Evolutionary conservation across 2,329 filamentous ascomycete genomes (phyloP).

Genomic region (Zymoseptoria ardabiliae): DNA sequence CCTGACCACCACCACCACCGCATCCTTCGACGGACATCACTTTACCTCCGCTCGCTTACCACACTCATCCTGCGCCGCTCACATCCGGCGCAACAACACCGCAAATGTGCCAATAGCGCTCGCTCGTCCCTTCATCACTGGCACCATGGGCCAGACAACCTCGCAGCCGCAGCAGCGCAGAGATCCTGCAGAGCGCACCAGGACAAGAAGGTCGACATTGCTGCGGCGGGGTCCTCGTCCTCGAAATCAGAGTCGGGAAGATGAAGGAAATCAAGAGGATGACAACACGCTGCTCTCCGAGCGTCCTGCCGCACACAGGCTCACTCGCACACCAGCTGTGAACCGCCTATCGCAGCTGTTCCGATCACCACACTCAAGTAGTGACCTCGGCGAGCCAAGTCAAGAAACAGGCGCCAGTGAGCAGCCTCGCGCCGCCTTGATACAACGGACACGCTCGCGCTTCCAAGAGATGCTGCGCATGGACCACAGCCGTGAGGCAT

Average conservation of each 20-base stretch:
- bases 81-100: not conserved
- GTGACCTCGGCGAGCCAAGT: not conserved
- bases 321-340: not conserved
- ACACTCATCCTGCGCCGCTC: not conserved
- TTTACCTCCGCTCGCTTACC: not conserved
- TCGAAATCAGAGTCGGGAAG: not conserved
- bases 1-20: not conserved
- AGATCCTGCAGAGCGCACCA: not conserved
- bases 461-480: constrained; percentile 17
- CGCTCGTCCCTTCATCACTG: not conserved
- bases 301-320: not conserved
- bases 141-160: constrained; percentile 27
- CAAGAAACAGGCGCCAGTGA: not conserved
- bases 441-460: constrained; percentile 19
- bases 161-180: constrained; percentile 21
- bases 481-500: constrained; percentile 9
- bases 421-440: constrained; percentile 8
- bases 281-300: not conserved
- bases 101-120: constrained; percentile 7
- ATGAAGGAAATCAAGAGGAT: not conserved
- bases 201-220: not conserved
- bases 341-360: constrained; percentile 11
- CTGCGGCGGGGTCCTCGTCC: not conserved
- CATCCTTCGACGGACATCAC: no score
- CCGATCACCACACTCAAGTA: not conserved